Evolutionary conservation across 208 protist genomes (phyloP).

Genomic region (Trypanosoma melophagium): DNA sequence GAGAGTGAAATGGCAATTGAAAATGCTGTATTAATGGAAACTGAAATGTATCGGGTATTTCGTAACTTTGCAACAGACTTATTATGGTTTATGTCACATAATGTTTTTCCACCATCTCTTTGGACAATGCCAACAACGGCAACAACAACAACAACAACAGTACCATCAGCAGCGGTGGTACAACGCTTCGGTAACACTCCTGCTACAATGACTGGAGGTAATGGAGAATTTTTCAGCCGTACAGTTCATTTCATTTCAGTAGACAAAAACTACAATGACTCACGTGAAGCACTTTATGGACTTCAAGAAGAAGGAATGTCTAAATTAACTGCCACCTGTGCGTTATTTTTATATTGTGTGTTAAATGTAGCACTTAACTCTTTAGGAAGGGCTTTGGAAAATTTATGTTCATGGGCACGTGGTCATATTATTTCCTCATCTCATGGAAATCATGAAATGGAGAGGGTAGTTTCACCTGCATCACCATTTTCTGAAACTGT

Average conservation of each 20-base stretch:
- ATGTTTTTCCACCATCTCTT: conserved; percentile 47
- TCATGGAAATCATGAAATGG: neutral
- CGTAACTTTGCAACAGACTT: conserved; percentile 40
- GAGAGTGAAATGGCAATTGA: conserved; percentile 1
- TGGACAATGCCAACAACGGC: conserved; percentile 12
- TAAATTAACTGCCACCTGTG: conserved; percentile 20
- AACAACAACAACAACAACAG: too few species aligned
- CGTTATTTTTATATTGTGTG: conserved; percentile 23
- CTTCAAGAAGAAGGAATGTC: conserved; percentile 16
- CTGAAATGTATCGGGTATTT: conserved; percentile 53
- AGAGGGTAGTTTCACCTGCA: neutral
- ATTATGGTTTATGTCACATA: conserved; percentile 34
- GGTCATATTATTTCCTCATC: conserved; percentile 1
- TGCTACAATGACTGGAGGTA: neutral
- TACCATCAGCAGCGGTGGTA: neutral
- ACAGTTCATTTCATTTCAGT: conserved; percentile 57
- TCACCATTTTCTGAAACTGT: neutral
- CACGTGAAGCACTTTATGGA: conserved; percentile 18
- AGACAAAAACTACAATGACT: conserved; percentile 52
- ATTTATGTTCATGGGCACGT: conserved; percentile 18
- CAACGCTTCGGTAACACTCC: neutral
- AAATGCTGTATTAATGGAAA: conserved; percentile 36
- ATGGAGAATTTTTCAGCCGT: conserved; percentile 32
- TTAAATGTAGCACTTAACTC: conserved; percentile 28
- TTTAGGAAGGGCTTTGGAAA: conserved; percentile 31